Evolutionary conservation across 2,329 filamentous ascomycete species (phyloP).

Genomic region (Venturia aucupariae): DNA sequence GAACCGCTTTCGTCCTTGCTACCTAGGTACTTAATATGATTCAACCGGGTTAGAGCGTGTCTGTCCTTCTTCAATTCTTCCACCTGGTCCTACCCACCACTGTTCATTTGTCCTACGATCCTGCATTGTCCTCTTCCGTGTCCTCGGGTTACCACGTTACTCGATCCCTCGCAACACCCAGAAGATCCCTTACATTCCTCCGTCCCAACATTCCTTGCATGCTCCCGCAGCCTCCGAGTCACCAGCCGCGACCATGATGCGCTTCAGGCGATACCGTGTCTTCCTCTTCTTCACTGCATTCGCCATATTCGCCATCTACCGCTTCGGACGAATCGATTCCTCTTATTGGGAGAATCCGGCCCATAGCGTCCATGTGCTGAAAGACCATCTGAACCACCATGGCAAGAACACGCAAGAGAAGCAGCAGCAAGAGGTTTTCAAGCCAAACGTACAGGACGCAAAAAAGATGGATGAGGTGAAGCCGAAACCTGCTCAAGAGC

Average conservation of each 20-base stretch:
- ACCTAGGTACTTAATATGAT: background rate
- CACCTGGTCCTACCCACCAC: background rate
- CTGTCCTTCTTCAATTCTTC: background rate
- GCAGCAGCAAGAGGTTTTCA: slow-evolving; percentile 4
- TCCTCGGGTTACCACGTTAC: background rate
- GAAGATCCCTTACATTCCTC: no score
- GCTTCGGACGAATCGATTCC: slow-evolving; percentile 30
- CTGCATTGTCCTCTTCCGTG: background rate
- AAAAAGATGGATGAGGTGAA: slow-evolving; percentile 7
- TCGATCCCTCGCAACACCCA: background rate
- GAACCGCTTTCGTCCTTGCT: background rate
- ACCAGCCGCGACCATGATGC: slow-evolving; percentile 37
- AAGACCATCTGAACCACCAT: slow-evolving; percentile 6
- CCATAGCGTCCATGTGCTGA: slow-evolving; percentile 1
- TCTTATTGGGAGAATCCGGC: slow-evolving; percentile 8
- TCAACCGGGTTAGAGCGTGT: background rate
- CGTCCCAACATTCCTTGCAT: background rate
- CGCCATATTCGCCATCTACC: slow-evolving; percentile 45
- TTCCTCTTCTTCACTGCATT: slow-evolving; percentile 49
- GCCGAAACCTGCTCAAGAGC: background rate
- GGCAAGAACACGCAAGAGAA: slow-evolving; percentile 10
- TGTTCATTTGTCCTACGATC: background rate
- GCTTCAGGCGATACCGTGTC: slow-evolving; percentile 52
- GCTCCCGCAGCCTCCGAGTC: background rate
- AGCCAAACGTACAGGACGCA: background rate